Evolutionary conservation across 192 early-diverging fungal genomes (phyloP), one percentile per base, ranked within the genome.

Genomic region (Umbelopsis vinacea): DNA sequence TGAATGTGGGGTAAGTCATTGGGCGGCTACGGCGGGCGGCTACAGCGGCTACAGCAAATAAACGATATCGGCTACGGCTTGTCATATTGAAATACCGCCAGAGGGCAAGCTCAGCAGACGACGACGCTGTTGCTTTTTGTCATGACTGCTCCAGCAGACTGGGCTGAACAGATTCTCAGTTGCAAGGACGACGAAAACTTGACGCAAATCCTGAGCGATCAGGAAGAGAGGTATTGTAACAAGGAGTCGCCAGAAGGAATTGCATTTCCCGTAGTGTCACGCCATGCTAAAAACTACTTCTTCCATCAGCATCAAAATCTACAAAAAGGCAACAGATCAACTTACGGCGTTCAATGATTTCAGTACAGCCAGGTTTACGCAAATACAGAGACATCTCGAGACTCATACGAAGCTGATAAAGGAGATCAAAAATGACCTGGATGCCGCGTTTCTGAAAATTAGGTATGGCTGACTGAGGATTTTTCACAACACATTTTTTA

Each of bases 291-390:
- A 0, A 7, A 19, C 2, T 54, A 5, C 10, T 54, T 22, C 53
- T 53, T 21, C 50, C 14, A 55, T 29, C 21, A 78, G 77, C 47
- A 11, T 78, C 9, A 19, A 63, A 23, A 54, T 74, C 21, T 71
- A 68, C 22, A 45, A 70, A 68, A 43, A 66, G 0, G 24, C 54
- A 35, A 73, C 71, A 23, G 69, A 71, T 9, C 72, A 73, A 21
- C 53, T 89, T 2, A 67, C 74, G 9, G 78, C 87, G 0, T 81
- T 88, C 73, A 89, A 89, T 67, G 79, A 86, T 33, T 89, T 88
- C 73, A 84, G 85, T 21, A 81, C 84, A 0, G 69, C 76, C 46
- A 84, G 87, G 12, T 89, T 83, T 76, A 76, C 82, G 19, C 77
- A 84, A 38, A 74, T 84, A 15, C 78, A 84, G 23, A 79, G 75